Base-by-base conservation (phyloP, 768 basidiomycete species). In the Kwoniella dendrophila region DNA sequence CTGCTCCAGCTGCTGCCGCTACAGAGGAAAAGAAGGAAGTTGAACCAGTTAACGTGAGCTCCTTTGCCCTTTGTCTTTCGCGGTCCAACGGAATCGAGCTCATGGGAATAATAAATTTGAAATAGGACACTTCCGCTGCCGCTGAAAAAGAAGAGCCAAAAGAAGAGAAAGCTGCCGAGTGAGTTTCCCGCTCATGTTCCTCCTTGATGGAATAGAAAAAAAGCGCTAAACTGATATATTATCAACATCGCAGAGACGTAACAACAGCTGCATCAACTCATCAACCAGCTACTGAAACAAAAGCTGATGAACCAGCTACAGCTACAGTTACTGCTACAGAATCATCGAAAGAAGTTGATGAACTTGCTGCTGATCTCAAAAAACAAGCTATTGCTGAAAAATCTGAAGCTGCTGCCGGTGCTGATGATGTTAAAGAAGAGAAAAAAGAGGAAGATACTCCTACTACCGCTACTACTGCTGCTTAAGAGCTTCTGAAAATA, bases 131-230 rank as follows among this genome's bases (percentile, higher is more conserved):
- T 27, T 59, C 61, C n/a, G 53, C 56, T 29, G 60, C 38, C 12
- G 62, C 61, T 30, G 61, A 74, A 58, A 72, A 66, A 59, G 55
- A 63, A 47, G 63, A 66, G 44, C 56, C 67, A 5, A 70, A 72
- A 58, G 73, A 75, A 60, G 73, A 75, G 63, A 50, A 68, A 52
- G 61, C 52, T 30, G 52, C 51, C 27, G 65, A 49, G 73, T 75
- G 61, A 70, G 73, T 67, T 7, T 12, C 40, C 27, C 12, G 38
- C 10, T 6, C 24, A 27, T 20, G n/a, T 50, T 12, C 30, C 48
- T 11, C 26, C 27, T 29, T 50, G 26, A 11, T 16, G 48, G 24
- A 27, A 24, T 27, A 8, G 3, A 54, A 22, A 11, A 30, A 30
- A 38, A 20, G 6, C 44, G 10, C n/a, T 44, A 11, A 16, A 33